phyloP scores from a whole-genome alignment of 2,329 filamentous ascomycete species.

The Neoarthrinium moseri region DNA sequence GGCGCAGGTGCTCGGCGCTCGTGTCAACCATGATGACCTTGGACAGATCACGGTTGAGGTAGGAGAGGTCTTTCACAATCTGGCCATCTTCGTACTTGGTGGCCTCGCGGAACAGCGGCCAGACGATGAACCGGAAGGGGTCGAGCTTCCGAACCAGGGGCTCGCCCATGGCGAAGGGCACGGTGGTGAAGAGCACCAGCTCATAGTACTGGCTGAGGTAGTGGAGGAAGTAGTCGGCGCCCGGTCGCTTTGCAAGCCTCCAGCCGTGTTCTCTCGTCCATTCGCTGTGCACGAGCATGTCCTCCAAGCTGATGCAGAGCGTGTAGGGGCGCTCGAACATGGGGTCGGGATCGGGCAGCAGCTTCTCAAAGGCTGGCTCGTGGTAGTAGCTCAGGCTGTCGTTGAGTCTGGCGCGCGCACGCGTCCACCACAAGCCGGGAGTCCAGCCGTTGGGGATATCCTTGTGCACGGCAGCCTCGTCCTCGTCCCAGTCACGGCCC shows the following conservation, averaged over 20 bases:
- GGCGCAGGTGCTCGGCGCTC: constrained; percentile 74
- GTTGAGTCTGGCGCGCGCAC: constrained; percentile 71
- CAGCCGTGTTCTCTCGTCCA: constrained; percentile 94
- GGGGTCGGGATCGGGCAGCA: constrained; percentile 80
- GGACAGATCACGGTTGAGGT: constrained; percentile 91
- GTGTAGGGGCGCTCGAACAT: constrained; percentile 85
- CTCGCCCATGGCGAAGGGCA: constrained; percentile 81
- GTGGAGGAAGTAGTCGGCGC: constrained; percentile 93
- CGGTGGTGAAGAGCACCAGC: constrained; percentile 89
- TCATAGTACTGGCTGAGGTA: constrained; percentile 99
- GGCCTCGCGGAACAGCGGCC: constrained; percentile 93
- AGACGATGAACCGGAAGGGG: constrained; percentile 91
- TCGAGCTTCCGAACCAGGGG: constrained; percentile 91
- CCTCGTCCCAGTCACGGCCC: constrained; percentile 83
- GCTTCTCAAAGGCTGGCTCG: constrained; percentile 90
- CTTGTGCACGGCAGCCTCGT: constrained; percentile 67
- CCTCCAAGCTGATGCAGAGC: constrained; percentile 87
- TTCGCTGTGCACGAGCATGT: constrained; percentile 90
- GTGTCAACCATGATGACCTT: constrained; percentile 96
- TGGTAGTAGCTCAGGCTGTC: constrained; percentile 89
- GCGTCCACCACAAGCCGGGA: constrained; percentile 73
- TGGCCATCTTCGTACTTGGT: constrained; percentile 95
- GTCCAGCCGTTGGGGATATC: constrained; percentile 81
- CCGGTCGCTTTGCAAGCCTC: constrained; percentile 91
- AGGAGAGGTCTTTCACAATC: constrained; percentile 98